Conservation (phyloP, 2,329 filamentous ascomycete species). For the Pyricularia sp. region DNA sequence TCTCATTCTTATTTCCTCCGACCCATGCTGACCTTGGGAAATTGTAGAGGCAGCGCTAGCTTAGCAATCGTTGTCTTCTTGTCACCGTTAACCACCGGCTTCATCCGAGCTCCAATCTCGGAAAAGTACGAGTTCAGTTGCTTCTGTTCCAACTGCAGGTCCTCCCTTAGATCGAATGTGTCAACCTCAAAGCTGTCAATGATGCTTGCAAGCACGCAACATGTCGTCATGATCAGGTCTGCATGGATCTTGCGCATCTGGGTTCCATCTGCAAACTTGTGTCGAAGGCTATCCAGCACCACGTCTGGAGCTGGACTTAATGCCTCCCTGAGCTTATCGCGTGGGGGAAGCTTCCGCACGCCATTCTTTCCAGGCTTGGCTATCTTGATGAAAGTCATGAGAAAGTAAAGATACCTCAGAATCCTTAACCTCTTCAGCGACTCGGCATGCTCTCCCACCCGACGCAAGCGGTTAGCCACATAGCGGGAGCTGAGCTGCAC, state of each 20-base stretch:
- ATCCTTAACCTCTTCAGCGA: slow-evolving; percentile 45
- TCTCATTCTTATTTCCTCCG: background rate
- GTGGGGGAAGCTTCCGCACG: slow-evolving; percentile 43
- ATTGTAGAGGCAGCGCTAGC: slow-evolving; percentile 69
- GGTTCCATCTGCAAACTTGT: slow-evolving; percentile 57
- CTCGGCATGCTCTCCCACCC: slow-evolving; percentile 42
- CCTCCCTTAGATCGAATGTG: slow-evolving; percentile 58
- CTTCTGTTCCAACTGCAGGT: slow-evolving; percentile 63
- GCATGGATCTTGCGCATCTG: slow-evolving; percentile 62
- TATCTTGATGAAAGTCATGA: slow-evolving; percentile 42
- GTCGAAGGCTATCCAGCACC: slow-evolving; percentile 56
- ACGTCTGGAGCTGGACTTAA: slow-evolving; percentile 49
- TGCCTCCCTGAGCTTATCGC: slow-evolving; percentile 50
- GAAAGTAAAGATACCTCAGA: slow-evolving; percentile 49
- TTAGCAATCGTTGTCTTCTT: slow-evolving; percentile 50
- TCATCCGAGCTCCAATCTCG: slow-evolving; percentile 66
- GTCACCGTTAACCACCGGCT: slow-evolving; percentile 49
- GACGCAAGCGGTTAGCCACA: slow-evolving; percentile 52
- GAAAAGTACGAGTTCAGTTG: slow-evolving; percentile 62
- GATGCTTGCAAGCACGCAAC: slow-evolving; percentile 61
- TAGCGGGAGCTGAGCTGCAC: slow-evolving; percentile 52
- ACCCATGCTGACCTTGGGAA: slow-evolving; percentile 51
- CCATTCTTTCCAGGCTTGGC: slow-evolving; percentile 36
- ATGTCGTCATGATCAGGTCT: slow-evolving; percentile 65
- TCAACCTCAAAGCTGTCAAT: slow-evolving; percentile 68